phyloP scores from a whole-genome alignment of 495 filamentous ascomycete species.

The Neohortaea acidophila region DNA sequence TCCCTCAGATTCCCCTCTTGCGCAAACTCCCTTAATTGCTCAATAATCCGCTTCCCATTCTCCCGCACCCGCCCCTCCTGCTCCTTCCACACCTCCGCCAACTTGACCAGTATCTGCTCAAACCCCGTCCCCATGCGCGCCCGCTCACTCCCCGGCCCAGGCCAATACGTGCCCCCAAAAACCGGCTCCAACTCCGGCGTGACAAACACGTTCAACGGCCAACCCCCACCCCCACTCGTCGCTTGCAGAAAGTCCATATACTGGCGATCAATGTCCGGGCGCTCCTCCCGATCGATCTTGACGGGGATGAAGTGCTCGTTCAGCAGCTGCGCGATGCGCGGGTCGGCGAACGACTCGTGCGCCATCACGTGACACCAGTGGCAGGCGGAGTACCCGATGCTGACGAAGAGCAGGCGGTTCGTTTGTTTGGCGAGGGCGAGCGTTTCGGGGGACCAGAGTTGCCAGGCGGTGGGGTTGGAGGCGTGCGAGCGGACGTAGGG shows the following conservation, averaged over 20 bases:
- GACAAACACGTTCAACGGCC: constrained; percentile 93
- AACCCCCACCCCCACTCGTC: constrained; percentile 80
- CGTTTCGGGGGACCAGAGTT: constrained; percentile 67
- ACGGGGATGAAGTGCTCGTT: constrained; percentile 85
- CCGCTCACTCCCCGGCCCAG: constrained; percentile 49
- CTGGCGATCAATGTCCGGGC: constrained; percentile 87
- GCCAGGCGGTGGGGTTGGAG: constrained; percentile 85
- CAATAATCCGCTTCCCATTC: constrained; percentile 66
- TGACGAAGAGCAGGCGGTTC: constrained; percentile 82
- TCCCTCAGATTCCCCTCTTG: constrained; percentile 63
- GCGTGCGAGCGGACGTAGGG: constrained; percentile 71
- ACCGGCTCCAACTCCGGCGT: constrained; percentile 86
- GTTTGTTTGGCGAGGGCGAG: constrained; percentile 59
- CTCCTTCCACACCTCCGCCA: constrained; percentile 67
- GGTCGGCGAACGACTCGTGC: constrained; percentile 78
- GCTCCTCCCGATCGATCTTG: constrained; percentile 86
- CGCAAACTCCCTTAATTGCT: constrained; percentile 69
- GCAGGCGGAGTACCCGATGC: constrained; percentile 90
- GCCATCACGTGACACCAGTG: constrained; percentile 86
- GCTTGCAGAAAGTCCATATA: constrained; percentile 98
- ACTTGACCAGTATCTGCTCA: constrained; percentile 65
- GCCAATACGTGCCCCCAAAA: constrained; percentile 95
- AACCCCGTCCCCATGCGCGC: constrained; percentile 40
- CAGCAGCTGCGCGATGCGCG: constrained; percentile 62
- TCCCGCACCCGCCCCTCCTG: constrained; percentile 66